phyloP scores from a whole-genome alignment of 1,284 basidiomycete genomes.

The Anthracocystis setariae region DNA sequence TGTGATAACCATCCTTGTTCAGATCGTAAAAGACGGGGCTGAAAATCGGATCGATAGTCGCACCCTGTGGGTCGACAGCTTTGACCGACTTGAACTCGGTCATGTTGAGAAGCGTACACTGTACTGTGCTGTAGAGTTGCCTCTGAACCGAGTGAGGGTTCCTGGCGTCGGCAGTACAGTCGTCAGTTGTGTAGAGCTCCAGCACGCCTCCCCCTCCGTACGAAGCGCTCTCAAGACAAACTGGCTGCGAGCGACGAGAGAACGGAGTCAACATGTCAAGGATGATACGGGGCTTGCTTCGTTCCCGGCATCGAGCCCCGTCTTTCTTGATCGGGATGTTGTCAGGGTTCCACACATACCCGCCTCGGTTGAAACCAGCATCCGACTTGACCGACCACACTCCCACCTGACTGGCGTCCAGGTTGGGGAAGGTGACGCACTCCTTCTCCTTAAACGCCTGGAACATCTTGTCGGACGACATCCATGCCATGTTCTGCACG shows the following conservation, averaged over 20 bases:
- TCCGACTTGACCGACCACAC: conserved; percentile 22
- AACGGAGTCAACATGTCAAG: neutral
- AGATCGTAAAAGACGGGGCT: conserved; percentile 31
- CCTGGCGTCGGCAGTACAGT: conserved; percentile 15
- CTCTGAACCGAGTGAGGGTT: neutral
- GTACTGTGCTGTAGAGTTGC: conserved; percentile 29
- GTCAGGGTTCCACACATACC: conserved; percentile 32
- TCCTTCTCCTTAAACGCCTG: conserved; percentile 17
- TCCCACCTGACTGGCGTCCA: conserved; percentile 4
- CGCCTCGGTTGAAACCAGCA: conserved; percentile 8
- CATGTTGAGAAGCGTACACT: conserved; percentile 23
- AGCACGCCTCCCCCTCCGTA: conserved; percentile 35
- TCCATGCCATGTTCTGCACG: conserved; percentile 35
- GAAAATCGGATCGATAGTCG: conserved; percentile 17
- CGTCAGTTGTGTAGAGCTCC: conserved; percentile 15
- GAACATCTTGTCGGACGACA: conserved; percentile 16
- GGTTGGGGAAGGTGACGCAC: conserved; percentile 32
- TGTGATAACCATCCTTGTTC: conserved; percentile 15
- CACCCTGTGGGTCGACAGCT: conserved; percentile 6
- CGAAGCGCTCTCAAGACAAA: conserved; percentile 28
- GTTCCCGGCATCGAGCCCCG: conserved; percentile 5
- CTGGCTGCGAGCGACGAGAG: neutral
- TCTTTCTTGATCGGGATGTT: conserved; percentile 27
- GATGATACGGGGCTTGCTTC: neutral
- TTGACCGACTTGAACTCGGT: conserved; percentile 38